Evolutionary conservation across 2,329 filamentous ascomycete genomes (phyloP), one percentile per base, ranked within the genome.

Genomic region (Hortaea werneckii): DNA sequence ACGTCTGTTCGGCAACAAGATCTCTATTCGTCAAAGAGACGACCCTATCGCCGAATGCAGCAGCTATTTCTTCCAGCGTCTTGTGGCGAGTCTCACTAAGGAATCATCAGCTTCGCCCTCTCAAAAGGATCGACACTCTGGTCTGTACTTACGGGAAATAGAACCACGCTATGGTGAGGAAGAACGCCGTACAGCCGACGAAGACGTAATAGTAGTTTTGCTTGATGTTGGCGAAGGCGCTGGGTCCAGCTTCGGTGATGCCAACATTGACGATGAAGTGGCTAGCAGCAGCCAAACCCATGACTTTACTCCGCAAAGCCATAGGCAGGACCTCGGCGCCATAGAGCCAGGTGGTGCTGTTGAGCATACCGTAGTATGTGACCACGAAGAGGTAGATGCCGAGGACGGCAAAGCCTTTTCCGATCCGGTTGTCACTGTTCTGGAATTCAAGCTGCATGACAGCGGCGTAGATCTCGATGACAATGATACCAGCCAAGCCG

Each of bases 141-240:
- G 10, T 26, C 13, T 13, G 1, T 9, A 50, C 67, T 55, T 59
- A 72, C 60, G 75, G 75, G 59, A 77, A 78, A 55, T 71, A 78
- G 42, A 77, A 67, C 55, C 74, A 78, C 0, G 71, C 74, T 26
- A 77, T 50, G 1, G 67, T 58, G 0, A 77, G 55, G 60, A 77
- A 79, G 60, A 77, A 70, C 1, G 62, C 27, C 1, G 71, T 71
- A 52, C 75, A 78, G 5, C 54, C 70, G 1, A 78, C 74, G 49
- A 79, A 79, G 12, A 79, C 75, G 49, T 78, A 79, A 57, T 79
- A 79, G 57, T 78, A 79, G 51, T 78, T 79, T 52, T 79, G 70
- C n/a, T 67, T 57, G 44, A 79, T 79, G 38, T 68, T 76, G 10
- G 72, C 72, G 52, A 79, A 78, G 0, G 76, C 75, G 43, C 67